phyloP scores from a whole-genome alignment of 192 early-diverging fungal genomes.

The Rhizophlyctis rosea region DNA sequence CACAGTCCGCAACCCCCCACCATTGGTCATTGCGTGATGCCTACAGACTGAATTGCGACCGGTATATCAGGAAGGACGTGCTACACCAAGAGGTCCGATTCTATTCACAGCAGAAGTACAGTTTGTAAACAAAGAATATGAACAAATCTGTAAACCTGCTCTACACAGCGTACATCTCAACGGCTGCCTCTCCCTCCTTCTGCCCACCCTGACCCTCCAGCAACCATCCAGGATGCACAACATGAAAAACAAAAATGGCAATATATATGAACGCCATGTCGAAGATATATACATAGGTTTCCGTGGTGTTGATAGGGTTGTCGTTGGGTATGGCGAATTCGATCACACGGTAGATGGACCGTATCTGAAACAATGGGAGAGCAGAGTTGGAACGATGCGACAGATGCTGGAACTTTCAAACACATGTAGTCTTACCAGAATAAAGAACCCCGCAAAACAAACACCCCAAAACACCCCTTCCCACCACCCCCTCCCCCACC shows the following conservation, averaged over 20 bases:
- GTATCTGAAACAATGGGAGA: conserved; percentile 4
- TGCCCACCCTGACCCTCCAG: no score
- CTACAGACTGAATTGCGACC: no score
- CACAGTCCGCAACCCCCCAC: no score
- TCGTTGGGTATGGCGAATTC: conserved; percentile 28
- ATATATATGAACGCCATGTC: conserved; percentile 23
- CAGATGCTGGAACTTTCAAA: conserved; percentile 8
- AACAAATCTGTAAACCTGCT: no score
- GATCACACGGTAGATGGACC: conserved; percentile 27
- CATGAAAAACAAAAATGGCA: conserved; percentile 14
- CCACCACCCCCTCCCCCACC: background rate
- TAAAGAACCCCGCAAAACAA: background rate
- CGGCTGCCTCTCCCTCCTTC: no score
- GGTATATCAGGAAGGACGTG: no score
- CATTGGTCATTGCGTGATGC: no score
- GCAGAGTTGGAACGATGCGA: background rate
- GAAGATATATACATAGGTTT: conserved; percentile 28
- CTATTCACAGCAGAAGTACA: no score
- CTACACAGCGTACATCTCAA: no score
- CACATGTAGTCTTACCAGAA: conserved; percentile 7
- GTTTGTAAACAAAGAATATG: no score
- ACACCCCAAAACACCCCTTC: background rate
- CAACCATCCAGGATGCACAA: conserved; percentile 25
- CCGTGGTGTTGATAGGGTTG: conserved; percentile 22
- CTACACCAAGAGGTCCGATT: no score